Evolutionary conservation across 2,329 filamentous ascomycete genomes (phyloP), one percentile per base, ranked within the genome.

Genomic region (Nakataea oryzae): DNA sequence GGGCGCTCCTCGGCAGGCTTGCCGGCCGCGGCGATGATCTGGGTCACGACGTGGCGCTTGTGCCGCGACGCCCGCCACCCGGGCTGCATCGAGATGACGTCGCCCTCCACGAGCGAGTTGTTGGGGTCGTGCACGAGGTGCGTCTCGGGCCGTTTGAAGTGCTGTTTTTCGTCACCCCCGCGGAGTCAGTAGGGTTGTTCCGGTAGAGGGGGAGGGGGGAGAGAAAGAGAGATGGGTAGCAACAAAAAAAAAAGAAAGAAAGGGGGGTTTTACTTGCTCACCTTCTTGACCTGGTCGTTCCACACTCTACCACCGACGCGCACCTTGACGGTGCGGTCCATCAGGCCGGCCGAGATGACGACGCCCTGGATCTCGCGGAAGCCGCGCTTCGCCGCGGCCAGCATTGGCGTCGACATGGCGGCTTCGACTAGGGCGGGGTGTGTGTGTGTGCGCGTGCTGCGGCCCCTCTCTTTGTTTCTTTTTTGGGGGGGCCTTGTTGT

Each of bases 251-350:
- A 2, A 34, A 61, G 41, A 21, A 12, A 27, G 55, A 29, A 57
- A 17, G 14, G 11, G 9, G 24, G 32, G 32, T 41, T 14, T 27
- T 29, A 8, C 56, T 54, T 14, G 64, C 72, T 61, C 72, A 90
- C 89, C 80, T 93, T 93, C 71, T 86, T 81, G 62, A 93, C 82
- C 65, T 82, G 79, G 63, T 81, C 81, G 72, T 93, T 89, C 87
- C 88, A 93, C 71, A 84, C 82, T 71, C 86, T 84, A 17, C 81
- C 83, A 60, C 88, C 86, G 17, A 93, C 81, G 66, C 86, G 84
- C 65, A 93, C 90, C 75, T 90, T 92, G 63, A 92, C 88, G 3
- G 89, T 92, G 75, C 87, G 90, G 63, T 85, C 76, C 87, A 92
- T 92, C 63, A 87, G 81, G 26, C 90, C 90, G 8, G 89, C 86